These are phyloP conservation scores for Gardenia jasminoides DNA, from an alignment of 257 asterid species.

Conservation along the genomic window DNA sequence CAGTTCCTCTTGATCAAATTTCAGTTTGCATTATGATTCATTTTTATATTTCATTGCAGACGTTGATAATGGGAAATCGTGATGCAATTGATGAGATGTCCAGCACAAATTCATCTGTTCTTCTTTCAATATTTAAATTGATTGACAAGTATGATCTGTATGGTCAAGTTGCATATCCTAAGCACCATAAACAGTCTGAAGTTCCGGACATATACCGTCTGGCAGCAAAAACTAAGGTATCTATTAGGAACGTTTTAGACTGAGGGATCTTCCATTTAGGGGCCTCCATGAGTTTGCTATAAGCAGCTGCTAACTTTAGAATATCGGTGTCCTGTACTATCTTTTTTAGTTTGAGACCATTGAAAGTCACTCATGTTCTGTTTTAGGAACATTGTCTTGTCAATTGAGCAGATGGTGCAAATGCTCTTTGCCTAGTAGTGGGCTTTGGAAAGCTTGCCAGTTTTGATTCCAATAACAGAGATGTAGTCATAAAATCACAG, in stretches of 20 bases:
- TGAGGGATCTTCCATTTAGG: background rate
- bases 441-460: no score
- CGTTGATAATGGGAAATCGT: conserved; percentile 81
- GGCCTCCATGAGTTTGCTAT: background rate
- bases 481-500: background rate
- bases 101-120: conserved; percentile 66
- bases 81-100: conserved; percentile 81
- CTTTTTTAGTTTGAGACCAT: background rate
- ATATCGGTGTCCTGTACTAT: no score
- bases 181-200: conserved; percentile 77
- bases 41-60: conserved; percentile 39
- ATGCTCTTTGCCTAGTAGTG: no score
- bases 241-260: background rate
- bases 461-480: no score
- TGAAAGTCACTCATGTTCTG: no score
- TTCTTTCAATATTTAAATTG: conserved; percentile 69
- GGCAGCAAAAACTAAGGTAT: conserved; percentile 83
- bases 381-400: no score
- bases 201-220: conserved; percentile 78
- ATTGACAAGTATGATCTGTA: conserved; percentile 76
- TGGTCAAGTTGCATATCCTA: conserved; percentile 83
- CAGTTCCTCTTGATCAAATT: no score
- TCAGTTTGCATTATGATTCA: background rate
- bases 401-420: no score
- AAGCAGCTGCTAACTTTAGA: background rate